Percentiles rank a stretch among this genome's conserved stretches.
Conservation (phyloP, 495 filamentous ascomycete species). For the Aspergillus sclerotioniger region DNA sequence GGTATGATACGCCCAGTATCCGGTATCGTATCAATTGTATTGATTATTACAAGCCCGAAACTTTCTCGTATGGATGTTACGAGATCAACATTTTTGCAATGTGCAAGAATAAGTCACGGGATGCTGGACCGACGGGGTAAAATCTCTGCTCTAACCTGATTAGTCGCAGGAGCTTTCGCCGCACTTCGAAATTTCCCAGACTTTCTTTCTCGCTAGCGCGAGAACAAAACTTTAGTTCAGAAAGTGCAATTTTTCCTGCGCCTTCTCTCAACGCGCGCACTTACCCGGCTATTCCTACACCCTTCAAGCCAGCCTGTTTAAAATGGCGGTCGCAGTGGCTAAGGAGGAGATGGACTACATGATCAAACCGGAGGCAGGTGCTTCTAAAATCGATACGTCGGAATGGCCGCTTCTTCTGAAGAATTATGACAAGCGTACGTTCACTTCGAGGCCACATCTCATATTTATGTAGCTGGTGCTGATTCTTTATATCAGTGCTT, state of each 20-base stretch:
- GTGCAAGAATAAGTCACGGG: conserved; percentile 8
- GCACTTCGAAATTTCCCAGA: conserved; percentile 30
- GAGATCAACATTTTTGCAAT: too few relatives aligned
- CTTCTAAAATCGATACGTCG: conserved; percentile 70
- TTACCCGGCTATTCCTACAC: conserved; percentile 22
- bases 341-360: conserved; percentile 68
- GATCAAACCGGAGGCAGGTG: conserved; percentile 81
- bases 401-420: conserved; percentile 88
- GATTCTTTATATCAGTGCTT: conserved; percentile 55
- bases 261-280: conserved; percentile 20
- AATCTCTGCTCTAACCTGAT: conserved; percentile 20
- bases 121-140: not conserved
- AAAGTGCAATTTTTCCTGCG: conserved; percentile 23
- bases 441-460: conserved; percentile 2
- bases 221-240: conserved; percentile 26
- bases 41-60: too few relatives aligned
- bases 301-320: conserved; percentile 23
- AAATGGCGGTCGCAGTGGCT: conserved; percentile 61
- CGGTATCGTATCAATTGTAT: too few relatives aligned
- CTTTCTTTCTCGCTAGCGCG: conserved; percentile 28
- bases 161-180: conserved; percentile 20
- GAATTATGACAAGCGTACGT: conserved; percentile 79
- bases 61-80: too few relatives aligned
- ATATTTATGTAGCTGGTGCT: conserved; percentile 18
- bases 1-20: too few relatives aligned